phyloP scores from a whole-genome alignment of 257 asterid genomes.

The Nicotiana tomentosiformis region DNA sequence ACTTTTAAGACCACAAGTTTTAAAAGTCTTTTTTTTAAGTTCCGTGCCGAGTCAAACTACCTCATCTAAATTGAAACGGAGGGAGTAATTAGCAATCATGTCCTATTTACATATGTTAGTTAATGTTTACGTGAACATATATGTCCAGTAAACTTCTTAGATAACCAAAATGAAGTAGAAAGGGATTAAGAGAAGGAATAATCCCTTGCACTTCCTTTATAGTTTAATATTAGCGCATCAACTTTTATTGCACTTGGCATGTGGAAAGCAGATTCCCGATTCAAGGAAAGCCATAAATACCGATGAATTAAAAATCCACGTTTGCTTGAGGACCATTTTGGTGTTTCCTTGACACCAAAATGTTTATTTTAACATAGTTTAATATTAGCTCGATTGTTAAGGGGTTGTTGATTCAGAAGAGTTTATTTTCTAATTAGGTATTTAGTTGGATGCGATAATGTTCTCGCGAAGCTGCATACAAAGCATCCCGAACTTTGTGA shows the following conservation, averaged over 20 bases:
- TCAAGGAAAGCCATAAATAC: neutral
- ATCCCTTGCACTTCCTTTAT: neutral
- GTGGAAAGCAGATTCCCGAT: neutral
- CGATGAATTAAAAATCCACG: neutral
- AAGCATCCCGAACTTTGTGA: slow-evolving; percentile 88
- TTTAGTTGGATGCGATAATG: slow-evolving; percentile 82
- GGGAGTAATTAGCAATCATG: neutral
- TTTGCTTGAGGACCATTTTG: neutral
- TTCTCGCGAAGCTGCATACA: slow-evolving; percentile 82
- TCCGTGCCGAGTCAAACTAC: too few species aligned
- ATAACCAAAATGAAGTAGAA: neutral
- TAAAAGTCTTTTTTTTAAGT: too few species aligned
- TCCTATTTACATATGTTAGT: neutral
- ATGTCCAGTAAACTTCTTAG: neutral
- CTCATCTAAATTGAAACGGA: too few species aligned
- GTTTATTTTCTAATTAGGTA: slow-evolving; percentile 46
- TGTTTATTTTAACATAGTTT: too few species aligned
- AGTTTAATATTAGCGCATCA: neutral
- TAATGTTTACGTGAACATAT: neutral
- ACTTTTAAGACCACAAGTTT: too few species aligned
- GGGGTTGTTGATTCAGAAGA: neutral
- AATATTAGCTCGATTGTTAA: neutral
- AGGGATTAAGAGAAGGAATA: neutral
- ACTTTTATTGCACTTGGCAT: neutral
- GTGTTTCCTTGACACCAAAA: neutral